Percentiles rank a stretch among this genome's conserved stretches.
phyloP scores from a whole-genome alignment of 768 basidiomycete species.

The Podaxis rugospora region DNA sequence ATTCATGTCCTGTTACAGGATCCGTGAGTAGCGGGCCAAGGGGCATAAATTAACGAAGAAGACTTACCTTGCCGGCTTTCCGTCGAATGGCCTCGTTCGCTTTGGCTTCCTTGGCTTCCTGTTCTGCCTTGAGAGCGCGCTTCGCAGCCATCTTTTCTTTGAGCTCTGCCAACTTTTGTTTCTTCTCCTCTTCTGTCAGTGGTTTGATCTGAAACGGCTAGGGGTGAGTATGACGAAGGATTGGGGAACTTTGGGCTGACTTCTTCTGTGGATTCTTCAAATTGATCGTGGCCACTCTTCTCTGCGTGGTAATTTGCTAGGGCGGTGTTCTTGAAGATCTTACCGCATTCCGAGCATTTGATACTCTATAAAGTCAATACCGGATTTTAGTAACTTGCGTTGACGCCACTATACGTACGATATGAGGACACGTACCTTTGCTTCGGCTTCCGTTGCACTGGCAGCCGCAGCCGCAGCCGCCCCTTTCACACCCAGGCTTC shows the following conservation, averaged over 20 bases:
- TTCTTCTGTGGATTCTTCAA: slow-evolving; percentile 95
- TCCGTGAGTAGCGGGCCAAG: background rate
- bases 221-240: background rate
- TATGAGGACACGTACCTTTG: slow-evolving; percentile 45
- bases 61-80: slow-evolving; percentile 74
- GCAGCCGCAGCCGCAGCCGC: slow-evolving; percentile 18
- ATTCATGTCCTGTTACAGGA: slow-evolving; percentile 51
- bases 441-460: slow-evolving; percentile 42
- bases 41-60: background rate
- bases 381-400: background rate
- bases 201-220: slow-evolving; percentile 68
- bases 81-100: slow-evolving; percentile 77
- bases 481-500: slow-evolving; percentile 38
- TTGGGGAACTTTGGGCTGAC: slow-evolving; percentile 29
- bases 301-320: slow-evolving; percentile 92
- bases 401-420: background rate
- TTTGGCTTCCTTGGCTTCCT: slow-evolving; percentile 69
- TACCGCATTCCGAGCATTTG: slow-evolving; percentile 80
- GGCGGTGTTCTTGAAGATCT: slow-evolving; percentile 81
- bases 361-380: slow-evolving; percentile 50
- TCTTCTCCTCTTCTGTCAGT: slow-evolving; percentile 91
- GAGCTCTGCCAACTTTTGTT: slow-evolving; percentile 74
- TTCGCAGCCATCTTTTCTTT: slow-evolving; percentile 78
- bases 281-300: slow-evolving; percentile 92
- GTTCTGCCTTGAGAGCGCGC: slow-evolving; percentile 62